phyloP scores from a whole-genome alignment of 768 basidiomycete species.

The Terana coerulea region DNA sequence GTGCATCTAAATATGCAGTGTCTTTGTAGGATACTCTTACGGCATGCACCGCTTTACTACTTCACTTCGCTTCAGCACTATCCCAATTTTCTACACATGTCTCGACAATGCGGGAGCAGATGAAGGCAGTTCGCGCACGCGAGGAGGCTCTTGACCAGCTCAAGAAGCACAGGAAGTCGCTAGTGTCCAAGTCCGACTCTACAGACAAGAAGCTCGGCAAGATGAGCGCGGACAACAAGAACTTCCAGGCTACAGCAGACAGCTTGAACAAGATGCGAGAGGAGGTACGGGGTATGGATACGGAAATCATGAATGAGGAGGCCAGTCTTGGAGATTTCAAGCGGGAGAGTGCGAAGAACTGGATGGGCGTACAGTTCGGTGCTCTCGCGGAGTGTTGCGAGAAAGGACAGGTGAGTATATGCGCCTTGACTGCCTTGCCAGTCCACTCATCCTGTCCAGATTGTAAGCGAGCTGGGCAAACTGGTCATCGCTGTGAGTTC shows the following conservation, averaged over 20 bases:
- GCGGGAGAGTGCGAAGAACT: constrained; percentile 59
- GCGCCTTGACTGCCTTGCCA: neutral
- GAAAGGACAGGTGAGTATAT: constrained; percentile 53
- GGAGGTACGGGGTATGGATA: constrained; percentile 75
- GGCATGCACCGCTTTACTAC: constrained; percentile 63
- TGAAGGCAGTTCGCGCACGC: constrained; percentile 79
- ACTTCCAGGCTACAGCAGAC: constrained; percentile 69
- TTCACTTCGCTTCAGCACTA: constrained; percentile 64
- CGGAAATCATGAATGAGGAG: constrained; percentile 82
- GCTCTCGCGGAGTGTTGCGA: constrained; percentile 81
- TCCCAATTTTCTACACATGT: constrained; percentile 69
- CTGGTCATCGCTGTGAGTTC: constrained; percentile 37
- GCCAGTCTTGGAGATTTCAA: constrained; percentile 81
- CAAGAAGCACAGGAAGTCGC: constrained; percentile 61
- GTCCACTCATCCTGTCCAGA: constrained; percentile 28
- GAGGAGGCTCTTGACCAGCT: constrained; percentile 83
- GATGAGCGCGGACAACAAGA: constrained; percentile 90
- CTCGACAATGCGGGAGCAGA: constrained; percentile 59
- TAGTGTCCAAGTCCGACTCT: constrained; percentile 69
- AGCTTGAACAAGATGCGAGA: constrained; percentile 63
- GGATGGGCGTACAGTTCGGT: constrained; percentile 85
- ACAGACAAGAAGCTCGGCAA: constrained; percentile 88
- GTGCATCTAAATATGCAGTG: neutral
- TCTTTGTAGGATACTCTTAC: constrained; percentile 65
- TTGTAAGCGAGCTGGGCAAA: constrained; percentile 53